A percentile compares a stretch with the other conserved stretches of the same genome.
Conservation (phyloP, 805 yeast species). For the Lipomyces yamanashiensis region DNA sequence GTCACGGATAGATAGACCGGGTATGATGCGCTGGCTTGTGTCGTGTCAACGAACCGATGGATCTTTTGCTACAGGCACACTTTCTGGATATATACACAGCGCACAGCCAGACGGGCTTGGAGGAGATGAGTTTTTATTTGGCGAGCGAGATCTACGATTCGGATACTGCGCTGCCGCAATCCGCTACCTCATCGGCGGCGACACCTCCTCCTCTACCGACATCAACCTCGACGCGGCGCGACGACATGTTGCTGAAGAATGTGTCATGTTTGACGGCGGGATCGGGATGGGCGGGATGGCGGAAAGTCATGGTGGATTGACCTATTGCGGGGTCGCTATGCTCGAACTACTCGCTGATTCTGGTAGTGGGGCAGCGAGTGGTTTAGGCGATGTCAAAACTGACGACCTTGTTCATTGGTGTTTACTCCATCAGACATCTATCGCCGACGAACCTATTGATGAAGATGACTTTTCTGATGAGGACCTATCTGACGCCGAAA, state of each 20-base stretch:
- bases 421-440: conserved; percentile 21
- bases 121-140: conserved; percentile 46
- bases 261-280: conserved; percentile 67
- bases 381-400: neutral
- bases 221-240: conserved; percentile 49
- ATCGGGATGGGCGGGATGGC: conserved; percentile 47
- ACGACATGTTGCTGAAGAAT: conserved; percentile 47
- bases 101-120: conserved; percentile 30
- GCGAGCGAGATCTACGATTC: conserved; percentile 73
- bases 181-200: conserved; percentile 55
- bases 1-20: conserved; percentile 48
- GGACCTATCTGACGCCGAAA: neutral
- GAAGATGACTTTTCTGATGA: neutral
- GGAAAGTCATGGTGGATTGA: conserved; percentile 86
- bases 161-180: conserved; percentile 75
- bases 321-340: conserved; percentile 79
- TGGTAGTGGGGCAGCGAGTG: neutral
- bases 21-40: conserved; percentile 59
- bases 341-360: conserved; percentile 50
- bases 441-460: neutral
- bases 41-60: conserved; percentile 67
- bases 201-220: conserved; percentile 41
- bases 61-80: conserved; percentile 55
- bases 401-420: conserved; percentile 29
- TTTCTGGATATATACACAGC: conserved; percentile 22